Conservation (phyloP, 805 yeast species). For the Dipodascopsis tothii region DNA sequence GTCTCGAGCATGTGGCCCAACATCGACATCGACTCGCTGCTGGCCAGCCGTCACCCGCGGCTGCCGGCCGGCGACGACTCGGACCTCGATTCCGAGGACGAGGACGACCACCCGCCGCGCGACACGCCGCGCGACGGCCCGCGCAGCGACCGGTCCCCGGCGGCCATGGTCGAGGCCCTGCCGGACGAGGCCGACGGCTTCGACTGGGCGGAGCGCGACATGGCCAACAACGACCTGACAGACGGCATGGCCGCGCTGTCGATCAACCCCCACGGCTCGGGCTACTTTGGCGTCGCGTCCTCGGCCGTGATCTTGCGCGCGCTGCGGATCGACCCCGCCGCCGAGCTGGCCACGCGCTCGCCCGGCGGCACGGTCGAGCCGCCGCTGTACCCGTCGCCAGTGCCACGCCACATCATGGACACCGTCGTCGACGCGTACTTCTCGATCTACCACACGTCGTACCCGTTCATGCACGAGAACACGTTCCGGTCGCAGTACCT, state of each 20-base stretch:
- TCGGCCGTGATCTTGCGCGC: conserved; percentile 49
- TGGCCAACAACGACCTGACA: conserved; percentile 25
- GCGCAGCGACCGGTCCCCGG: conserved; percentile 19
- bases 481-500: conserved; percentile 44
- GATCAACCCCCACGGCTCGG: conserved; percentile 45
- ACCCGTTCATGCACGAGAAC: conserved; percentile 53
- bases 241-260: conserved; percentile 65
- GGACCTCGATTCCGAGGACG: neutral
- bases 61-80: neutral
- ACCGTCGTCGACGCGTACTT: conserved; percentile 47
- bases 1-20: conserved; percentile 41
- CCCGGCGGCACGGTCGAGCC: conserved; percentile 11
- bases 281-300: conserved; percentile 61
- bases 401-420: conserved; percentile 25
- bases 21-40: conserved; percentile 38
- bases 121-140: conserved; percentile 28
- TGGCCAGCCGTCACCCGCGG: conserved; percentile 19
- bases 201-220: conserved; percentile 53
- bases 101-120: too few relatives aligned
- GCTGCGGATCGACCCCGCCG: conserved; percentile 32
- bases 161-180: conserved; percentile 27
- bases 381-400: conserved; percentile 15
- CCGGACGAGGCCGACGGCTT: conserved; percentile 47
- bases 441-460: conserved; percentile 51
- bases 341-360: conserved; percentile 6